Conservation (phyloP, 192 early-diverging fungal genomes). For the Backusella liffmaniae region DNA sequence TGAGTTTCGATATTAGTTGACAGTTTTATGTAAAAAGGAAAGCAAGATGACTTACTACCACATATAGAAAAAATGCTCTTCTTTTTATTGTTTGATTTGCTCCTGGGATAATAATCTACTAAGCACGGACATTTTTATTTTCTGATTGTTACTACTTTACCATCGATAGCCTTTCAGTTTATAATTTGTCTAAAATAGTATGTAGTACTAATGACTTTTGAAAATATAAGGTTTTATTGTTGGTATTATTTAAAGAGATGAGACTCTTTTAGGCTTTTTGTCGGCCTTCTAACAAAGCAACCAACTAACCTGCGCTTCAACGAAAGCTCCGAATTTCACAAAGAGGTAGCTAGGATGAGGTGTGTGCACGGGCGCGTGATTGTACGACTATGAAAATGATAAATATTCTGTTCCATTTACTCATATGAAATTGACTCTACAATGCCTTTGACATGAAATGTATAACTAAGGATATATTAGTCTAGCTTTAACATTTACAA, state of each 20-base stretch:
- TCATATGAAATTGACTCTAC: neutral
- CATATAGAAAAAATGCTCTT: no score
- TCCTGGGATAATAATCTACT: neutral
- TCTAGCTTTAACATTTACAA: neutral
- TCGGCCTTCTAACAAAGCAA: neutral
- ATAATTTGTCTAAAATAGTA: neutral
- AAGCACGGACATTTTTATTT: neutral
- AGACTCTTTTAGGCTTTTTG: neutral
- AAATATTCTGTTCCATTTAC: neutral
- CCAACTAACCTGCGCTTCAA: constrained; percentile 1
- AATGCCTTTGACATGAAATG: neutral
- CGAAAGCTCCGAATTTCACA: constrained; percentile 2
- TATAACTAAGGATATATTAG: neutral
- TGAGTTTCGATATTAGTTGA: no score
- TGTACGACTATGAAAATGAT: neutral
- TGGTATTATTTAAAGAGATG: neutral
- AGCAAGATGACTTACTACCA: no score
- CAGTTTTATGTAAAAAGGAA: no score
- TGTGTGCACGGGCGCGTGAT: neutral
- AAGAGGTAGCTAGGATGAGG: neutral
- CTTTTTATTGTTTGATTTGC: neutral
- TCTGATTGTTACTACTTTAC: neutral
- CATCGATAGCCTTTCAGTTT: neutral
- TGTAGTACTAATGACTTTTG: neutral
- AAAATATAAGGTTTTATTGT: neutral